Evolutionary conservation across 257 asterid species (phyloP), one percentile per base, ranked within the genome.

Genomic region (Capsicum chinense): DNA sequence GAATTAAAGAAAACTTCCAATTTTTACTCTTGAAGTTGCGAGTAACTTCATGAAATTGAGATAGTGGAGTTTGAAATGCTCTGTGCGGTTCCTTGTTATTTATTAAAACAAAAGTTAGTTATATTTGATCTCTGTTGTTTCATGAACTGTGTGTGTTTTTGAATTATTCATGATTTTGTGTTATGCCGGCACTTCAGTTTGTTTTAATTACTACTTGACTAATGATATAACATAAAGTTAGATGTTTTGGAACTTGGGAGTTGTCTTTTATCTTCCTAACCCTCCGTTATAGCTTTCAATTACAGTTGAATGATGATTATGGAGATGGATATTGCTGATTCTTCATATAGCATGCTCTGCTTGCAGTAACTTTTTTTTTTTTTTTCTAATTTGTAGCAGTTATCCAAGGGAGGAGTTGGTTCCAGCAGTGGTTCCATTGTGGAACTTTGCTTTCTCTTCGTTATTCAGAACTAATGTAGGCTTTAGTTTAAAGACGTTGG

Each of bases 381-480:
- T 16, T 17, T 50, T 8, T 8, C 7, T 78, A 78, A 52, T 54
- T 33, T 5, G 33, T 78, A 26, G 62, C 82, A 78, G 82, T 64
- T 78, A 54, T 78, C 47, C 33, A 33, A 54, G 50, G 64, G 47
- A 78, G 50, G 64, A 54, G 48, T 58, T 5, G 82, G 35, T 78
- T 78, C 82, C 33, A 78, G 50, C 64, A 33, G 64, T 54, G 13
- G 47, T 76, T 74, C 80, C 80, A 74, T 48, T 21, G 19, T 74
- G 62, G 63, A 26, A 12, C 42, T 52, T 33, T 54, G 5, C 64
- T 78, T 78, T 54, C 63, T 16, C 33, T 14, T 54, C 13, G 3
- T 12, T 16, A 33, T 33, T 78, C 64, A 78, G 82, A 54, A 52
- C 81, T 54, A 54, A 54, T 52, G 63, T 16, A 76, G 64, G 81